Evolutionary conservation across 1,284 basidiomycete species (phyloP).

Genomic region (Bjerkandera adusta): DNA sequence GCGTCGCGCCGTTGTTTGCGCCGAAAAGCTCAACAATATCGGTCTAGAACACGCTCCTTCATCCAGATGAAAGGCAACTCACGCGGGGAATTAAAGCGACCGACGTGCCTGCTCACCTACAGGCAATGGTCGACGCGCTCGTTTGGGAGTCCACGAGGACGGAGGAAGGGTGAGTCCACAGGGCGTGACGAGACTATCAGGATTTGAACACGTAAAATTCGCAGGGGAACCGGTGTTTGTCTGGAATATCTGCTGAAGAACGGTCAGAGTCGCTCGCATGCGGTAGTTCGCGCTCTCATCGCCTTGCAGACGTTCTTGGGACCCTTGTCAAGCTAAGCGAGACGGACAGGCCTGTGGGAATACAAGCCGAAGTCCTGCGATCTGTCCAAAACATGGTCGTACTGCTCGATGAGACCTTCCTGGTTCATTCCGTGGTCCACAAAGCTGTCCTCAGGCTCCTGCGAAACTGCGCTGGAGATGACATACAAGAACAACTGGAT

Average conservation of each 20-base stretch:
- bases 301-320: constrained; percentile 68
- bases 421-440: constrained; percentile 89
- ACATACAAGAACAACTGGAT: constrained; percentile 80
- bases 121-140: constrained; percentile 84
- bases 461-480: constrained; percentile 87
- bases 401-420: constrained; percentile 86
- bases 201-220: constrained; percentile 15
- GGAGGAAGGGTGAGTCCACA: constrained; percentile 74
- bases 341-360: constrained; percentile 78
- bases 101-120: constrained; percentile 74
- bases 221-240: constrained; percentile 81
- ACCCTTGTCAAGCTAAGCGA: constrained; percentile 86
- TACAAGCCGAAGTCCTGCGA: constrained; percentile 83
- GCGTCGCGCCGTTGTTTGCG: constrained; percentile 11
- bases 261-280: constrained; percentile 40
- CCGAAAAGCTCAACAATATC: neutral
- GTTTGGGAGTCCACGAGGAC: constrained; percentile 82
- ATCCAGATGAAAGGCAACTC: constrained; percentile 82
- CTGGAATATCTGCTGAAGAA: constrained; percentile 91
- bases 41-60: constrained; percentile 64
- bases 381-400: constrained; percentile 88
- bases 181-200: no score
- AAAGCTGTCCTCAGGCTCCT: constrained; percentile 86
- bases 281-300: neutral
- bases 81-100: constrained; percentile 81